Conservation (phyloP, 768 basidiomycete genomes). For the Amanita muscaria region DNA sequence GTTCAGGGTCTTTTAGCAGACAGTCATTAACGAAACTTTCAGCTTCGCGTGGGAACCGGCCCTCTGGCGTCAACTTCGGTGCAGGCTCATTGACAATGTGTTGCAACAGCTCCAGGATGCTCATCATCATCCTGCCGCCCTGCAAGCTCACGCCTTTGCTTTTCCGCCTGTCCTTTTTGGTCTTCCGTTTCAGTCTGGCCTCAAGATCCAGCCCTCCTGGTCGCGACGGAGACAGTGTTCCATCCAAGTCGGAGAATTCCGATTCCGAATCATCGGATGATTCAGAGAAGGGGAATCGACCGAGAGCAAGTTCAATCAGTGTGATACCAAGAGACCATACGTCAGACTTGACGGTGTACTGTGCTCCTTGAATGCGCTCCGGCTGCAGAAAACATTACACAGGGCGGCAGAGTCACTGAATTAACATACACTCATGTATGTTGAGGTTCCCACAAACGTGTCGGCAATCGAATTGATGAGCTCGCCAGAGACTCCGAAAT, state of each 20-base stretch:
- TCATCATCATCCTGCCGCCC: constrained; percentile 96
- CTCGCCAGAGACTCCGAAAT: constrained; percentile 98
- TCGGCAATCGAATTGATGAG: constrained; percentile 98
- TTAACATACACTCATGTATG: constrained; percentile 92
- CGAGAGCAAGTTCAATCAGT: constrained; percentile 92
- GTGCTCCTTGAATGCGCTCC: constrained; percentile 97
- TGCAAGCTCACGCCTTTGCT: constrained; percentile 89
- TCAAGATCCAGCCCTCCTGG: constrained; percentile 44
- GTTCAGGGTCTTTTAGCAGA: constrained; percentile 82
- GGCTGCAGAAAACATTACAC: constrained; percentile 47
- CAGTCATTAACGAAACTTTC: constrained; percentile 87
- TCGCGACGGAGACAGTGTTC: constrained; percentile 67
- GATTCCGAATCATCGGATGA: constrained; percentile 64
- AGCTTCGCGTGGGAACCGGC: constrained; percentile 59
- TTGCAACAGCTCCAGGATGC: constrained; percentile 91
- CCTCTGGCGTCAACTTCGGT: constrained; percentile 71
- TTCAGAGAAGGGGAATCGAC: constrained; percentile 94
- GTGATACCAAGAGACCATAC: constrained; percentile 99
- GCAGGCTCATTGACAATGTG: constrained; percentile 99
- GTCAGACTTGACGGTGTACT: constrained; percentile 98
- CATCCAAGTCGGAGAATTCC: constrained; percentile 73
- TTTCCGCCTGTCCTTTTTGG: constrained; percentile 77
- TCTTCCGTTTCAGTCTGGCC: constrained; percentile 17
- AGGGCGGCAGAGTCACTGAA: constrained; percentile 8
- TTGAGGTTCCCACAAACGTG: constrained; percentile 97